Conservation (phyloP, 768 basidiomycete genomes). For the Phlegmacium glaucopus region DNA sequence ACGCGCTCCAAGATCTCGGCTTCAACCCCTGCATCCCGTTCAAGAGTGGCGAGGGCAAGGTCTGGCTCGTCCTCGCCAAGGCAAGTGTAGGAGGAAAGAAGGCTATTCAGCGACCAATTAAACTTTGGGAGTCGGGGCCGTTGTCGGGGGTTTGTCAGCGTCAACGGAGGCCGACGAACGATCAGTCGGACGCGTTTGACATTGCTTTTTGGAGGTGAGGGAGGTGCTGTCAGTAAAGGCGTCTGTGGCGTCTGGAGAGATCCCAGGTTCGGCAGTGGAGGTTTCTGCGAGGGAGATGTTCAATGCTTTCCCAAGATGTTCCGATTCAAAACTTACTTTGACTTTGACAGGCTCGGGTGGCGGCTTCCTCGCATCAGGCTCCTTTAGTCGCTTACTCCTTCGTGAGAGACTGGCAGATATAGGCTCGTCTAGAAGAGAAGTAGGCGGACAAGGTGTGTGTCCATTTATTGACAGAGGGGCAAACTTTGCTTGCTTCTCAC, state of each 20-base stretch:
- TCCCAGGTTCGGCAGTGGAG: neutral
- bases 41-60: slow-evolving; percentile 31
- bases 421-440: slow-evolving; percentile 9
- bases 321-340: slow-evolving; percentile 5
- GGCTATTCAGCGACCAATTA: slow-evolving; percentile 49
- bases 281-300: slow-evolving; percentile 2
- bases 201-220: slow-evolving; percentile 22
- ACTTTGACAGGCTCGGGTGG: slow-evolving; percentile 4
- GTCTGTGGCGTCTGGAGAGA: neutral
- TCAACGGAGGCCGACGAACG: slow-evolving; percentile 59
- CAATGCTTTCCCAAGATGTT: neutral
- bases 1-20: slow-evolving; percentile 33
- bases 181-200: slow-evolving; percentile 67
- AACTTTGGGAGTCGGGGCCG: slow-evolving; percentile 50
- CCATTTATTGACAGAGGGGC: neutral
- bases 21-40: slow-evolving; percentile 23
- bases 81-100: slow-evolving; percentile 61
- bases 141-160: slow-evolving; percentile 66
- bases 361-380: slow-evolving; percentile 1
- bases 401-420: slow-evolving; percentile 7
- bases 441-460: neutral
- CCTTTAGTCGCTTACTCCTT: slow-evolving; percentile 7
- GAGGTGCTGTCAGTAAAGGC: slow-evolving; percentile 9
- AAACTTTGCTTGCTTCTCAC: slow-evolving; percentile 2
- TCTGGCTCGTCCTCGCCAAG: slow-evolving; percentile 43